Base-by-base conservation (phyloP, 345 rosid genomes). In the Hypericum androsaemum region DNA sequence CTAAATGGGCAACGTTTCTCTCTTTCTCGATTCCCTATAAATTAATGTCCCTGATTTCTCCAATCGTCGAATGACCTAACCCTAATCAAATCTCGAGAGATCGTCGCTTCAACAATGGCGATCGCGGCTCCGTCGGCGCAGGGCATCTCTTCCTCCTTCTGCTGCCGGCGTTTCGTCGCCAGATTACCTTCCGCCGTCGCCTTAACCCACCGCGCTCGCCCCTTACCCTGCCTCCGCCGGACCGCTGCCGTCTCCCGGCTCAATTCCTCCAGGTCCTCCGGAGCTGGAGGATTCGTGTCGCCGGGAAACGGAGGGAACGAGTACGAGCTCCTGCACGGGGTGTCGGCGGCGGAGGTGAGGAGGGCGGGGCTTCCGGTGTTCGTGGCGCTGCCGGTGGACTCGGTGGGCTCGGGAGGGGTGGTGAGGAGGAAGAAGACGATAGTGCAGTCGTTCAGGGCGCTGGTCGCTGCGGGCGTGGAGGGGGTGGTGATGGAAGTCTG, bases 401-500 rank as follows among this genome's bases (percentile, higher is more conserved):
- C 47, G 41, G 65, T 70, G 53, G 76, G 47, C 0, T 47, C 43
- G 13, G 71, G 43, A 0, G 69, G 53, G 1, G 48, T 48, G 59
- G 39, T 73, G 53, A 52, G 65, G 56, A 53, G 73, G 52, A 54
- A 61, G 47, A 73, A 62, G 73, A 53, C 71, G 10, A 63, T 79
- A 69, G 39, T 45, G 3, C 71, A 64, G 47, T 70, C 77, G 10
- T 65, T 76, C 39, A 62, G 53, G 41, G 77, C 84, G 1, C 59
- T 79, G 42, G 65, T 58, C 37, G 62, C 52, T 8, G 77, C 67
- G 0, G 84, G 79, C 5, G 75, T 79, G 1, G 80, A 73, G 63
- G 80, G 84, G 13, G 67, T 79, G 51, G 74, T 78, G 58, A 60
- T 75, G 70, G 80, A 78, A 43, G 68, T 75, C 0, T 78, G 78